Percentiles rank a stretch among this genome's conserved stretches.
Conservation (phyloP, 306 rosid genomes). For the Gastrolobium villosum region DNA sequence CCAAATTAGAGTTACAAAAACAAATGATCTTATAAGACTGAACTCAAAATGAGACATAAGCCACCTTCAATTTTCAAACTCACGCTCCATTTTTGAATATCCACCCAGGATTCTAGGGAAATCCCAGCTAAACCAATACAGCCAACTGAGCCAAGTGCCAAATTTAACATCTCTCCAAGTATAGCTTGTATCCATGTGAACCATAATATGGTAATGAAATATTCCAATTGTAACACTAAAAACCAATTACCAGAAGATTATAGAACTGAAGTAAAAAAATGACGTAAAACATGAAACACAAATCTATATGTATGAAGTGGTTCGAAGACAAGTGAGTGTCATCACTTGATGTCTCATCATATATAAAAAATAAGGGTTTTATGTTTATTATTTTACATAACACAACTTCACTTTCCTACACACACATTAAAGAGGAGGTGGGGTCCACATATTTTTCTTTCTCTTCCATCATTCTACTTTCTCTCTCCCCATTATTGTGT, state of each 20-base stretch:
- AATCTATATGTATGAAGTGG: not conserved
- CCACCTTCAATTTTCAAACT: slow-evolving; percentile 19
- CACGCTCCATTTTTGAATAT: slow-evolving; percentile 15
- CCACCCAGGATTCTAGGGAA: not conserved
- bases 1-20: not conserved
- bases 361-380: slow-evolving; percentile 7
- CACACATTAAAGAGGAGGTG: too few relatives aligned
- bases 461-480: too few relatives aligned
- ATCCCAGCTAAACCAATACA: slow-evolving; percentile 1
- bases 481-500: too few relatives aligned
- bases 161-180: slow-evolving; percentile 11
- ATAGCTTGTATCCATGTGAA: not conserved
- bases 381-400: too few relatives aligned
- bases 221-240: not conserved
- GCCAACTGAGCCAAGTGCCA: not conserved
- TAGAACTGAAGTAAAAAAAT: slow-evolving; percentile 14
- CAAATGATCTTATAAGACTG: not conserved
- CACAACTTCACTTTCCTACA: too few relatives aligned
- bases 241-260: not conserved
- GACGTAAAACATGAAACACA: slow-evolving; percentile 15
- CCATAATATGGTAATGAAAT: not conserved
- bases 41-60: slow-evolving; percentile 17
- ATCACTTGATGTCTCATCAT: not conserved
- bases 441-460: too few relatives aligned
- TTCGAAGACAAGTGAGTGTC: slow-evolving; percentile 29